Evolutionary conservation across 768 basidiomycete genomes (phyloP), one percentile per base, ranked within the genome.

Genomic region (Cantharellus anzutake): DNA sequence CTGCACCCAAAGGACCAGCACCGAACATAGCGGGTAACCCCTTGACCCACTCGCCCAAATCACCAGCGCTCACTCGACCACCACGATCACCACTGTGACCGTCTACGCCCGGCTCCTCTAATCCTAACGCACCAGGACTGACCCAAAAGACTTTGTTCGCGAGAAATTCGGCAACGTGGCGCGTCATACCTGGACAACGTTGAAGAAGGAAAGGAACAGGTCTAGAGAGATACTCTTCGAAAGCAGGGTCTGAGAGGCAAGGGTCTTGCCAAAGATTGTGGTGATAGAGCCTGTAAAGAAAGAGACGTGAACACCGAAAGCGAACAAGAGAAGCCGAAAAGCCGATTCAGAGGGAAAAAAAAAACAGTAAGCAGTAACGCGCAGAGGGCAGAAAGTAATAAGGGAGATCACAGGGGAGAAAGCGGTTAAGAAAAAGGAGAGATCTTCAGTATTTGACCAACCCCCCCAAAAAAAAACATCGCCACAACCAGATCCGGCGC

Each of bases 191-290:
- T 29, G 84, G 76, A 73, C 97, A 98, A 60, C 92, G 82, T 60
- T 79, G 75, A 75, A 92, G 80, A 72, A 99, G 86, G 72, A 97
- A 99, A 44, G 76, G 75, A 72, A 84, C 76, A 39, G 89, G 89
- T 63, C 86, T 79, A 60, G 77, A 76, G 64, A 81, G 81, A 73
- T 83, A 98, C 34, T 80, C 74, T 64, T 80, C 79, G 70, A 97
- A 99, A 52, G 89, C 88, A 41, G 29, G 3, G 41, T 60, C 55
- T 4, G 20, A 35, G 35, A 51, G 37, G 2, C 3, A 41, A 1
- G 94, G 94, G 69, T 98, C 94, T 51, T 87, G 87, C 96, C 96
- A 99, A 37, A 94, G 94, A 71, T 97, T 97, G 73, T 78, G 87
- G 72, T 99, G 96, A 73, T 97, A 99, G 69, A 98, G 76, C 87